These are phyloP conservation scores for Sisymbrium altissimum DNA, from an alignment of 345 rosid genomes.

Conservation along the genomic window DNA sequence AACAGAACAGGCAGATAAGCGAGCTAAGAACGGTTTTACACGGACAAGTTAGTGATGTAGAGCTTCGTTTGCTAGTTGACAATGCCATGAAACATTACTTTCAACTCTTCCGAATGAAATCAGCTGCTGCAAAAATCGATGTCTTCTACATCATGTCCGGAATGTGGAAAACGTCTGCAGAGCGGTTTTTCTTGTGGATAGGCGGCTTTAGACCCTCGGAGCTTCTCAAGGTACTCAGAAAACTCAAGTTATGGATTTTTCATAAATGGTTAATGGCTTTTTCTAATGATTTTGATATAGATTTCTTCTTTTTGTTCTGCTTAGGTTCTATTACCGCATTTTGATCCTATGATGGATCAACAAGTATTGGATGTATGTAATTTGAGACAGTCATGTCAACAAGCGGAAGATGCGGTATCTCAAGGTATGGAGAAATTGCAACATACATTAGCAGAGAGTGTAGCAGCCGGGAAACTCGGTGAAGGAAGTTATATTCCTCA, in stretches of 20 bases:
- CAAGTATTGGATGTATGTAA: slow-evolving; percentile 50
- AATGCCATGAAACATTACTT: slow-evolving; percentile 64
- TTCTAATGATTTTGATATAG: background rate
- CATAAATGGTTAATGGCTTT: background rate
- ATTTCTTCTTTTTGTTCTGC: background rate
- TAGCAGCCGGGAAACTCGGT: slow-evolving; percentile 58
- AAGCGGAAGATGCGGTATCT: slow-evolving; percentile 92
- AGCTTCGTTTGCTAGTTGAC: slow-evolving; percentile 67
- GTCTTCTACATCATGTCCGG: slow-evolving; percentile 85
- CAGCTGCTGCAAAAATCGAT: slow-evolving; percentile 69
- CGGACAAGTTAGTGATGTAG: slow-evolving; percentile 52
- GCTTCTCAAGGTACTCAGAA: slow-evolving; percentile 67
- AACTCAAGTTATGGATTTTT: background rate
- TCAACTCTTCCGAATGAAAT: slow-evolving; percentile 82
- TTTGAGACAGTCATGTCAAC: slow-evolving; percentile 71
- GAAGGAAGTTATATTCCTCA: slow-evolving; percentile 57
- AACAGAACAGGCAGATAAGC: slow-evolving; percentile 56
- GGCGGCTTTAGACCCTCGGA: slow-evolving; percentile 97
- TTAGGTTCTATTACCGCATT: slow-evolving; percentile 74
- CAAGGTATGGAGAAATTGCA: slow-evolving; percentile 95
- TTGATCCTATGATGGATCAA: slow-evolving; percentile 62
- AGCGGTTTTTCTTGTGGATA: slow-evolving; percentile 91
- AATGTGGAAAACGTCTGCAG: slow-evolving; percentile 85
- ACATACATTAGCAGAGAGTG: slow-evolving; percentile 58
- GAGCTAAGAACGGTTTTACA: slow-evolving; percentile 63